Conservation (phyloP, 2,329 filamentous ascomycete species). For the Arthrobotrys iridis region DNA sequence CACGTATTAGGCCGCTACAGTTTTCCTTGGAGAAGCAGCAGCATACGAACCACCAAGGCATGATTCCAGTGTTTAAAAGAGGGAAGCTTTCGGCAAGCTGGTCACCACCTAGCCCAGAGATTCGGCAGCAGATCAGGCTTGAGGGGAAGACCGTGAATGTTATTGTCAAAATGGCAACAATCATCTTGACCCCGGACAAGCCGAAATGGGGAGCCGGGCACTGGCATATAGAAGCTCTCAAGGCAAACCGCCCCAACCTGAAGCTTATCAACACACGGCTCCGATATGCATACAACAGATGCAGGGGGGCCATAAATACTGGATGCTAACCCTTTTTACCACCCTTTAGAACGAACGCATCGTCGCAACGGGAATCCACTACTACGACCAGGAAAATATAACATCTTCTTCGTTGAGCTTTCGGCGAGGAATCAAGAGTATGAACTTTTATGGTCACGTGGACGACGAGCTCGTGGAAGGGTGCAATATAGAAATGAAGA, state of each 20-base stretch:
- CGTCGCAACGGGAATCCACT: conserved; percentile 17
- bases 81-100: background rate
- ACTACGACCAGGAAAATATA: conserved; percentile 21
- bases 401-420: background rate
- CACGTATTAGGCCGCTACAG: background rate
- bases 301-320: no score
- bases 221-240: background rate
- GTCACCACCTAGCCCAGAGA: background rate
- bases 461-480: conserved; percentile 11
- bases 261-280: no score
- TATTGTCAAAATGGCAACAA: conserved; percentile 8
- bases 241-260: background rate
- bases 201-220: background rate
- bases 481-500: background rate
- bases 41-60: background rate
- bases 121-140: background rate
- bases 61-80: no score
- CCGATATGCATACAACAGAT: no score
- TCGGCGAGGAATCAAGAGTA: background rate
- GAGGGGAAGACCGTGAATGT: background rate
- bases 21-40: background rate
- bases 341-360: conserved; percentile 29
- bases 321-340: no score
- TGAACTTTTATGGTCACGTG: background rate
- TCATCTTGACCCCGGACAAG: background rate